These are phyloP conservation scores for Raffaelea deltoideospora DNA, from an alignment of 2,329 filamentous ascomycete species.

Conservation along the genomic window DNA sequence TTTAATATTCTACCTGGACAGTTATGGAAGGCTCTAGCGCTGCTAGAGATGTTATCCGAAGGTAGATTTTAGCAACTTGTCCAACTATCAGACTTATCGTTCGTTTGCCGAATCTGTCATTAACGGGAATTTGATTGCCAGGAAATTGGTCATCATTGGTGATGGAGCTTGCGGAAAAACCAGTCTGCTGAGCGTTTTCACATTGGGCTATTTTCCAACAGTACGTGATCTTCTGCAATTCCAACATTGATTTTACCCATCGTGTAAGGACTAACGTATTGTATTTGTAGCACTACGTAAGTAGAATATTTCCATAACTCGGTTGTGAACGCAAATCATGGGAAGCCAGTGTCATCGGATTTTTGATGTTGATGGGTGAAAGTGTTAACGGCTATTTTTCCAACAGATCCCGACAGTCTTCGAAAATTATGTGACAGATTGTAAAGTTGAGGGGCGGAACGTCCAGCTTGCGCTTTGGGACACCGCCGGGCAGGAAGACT, in stretches of 20 bases:
- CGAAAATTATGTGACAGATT: conserved; percentile 99
- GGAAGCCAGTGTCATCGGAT: no score
- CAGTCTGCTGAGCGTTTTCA: conserved; percentile 92
- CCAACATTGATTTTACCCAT: not conserved
- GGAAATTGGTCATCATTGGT: conserved; percentile 93
- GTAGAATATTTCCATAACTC: conserved; percentile 12
- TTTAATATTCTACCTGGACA: no score
- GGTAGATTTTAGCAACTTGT: conserved; percentile 11
- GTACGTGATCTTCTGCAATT: conserved; percentile 40
- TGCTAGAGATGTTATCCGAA: conserved; percentile 22
- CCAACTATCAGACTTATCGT: not conserved
- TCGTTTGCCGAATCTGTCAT: not conserved
- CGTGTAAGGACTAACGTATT: no score
- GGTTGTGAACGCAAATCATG: no score
- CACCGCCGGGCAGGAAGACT: conserved; percentile 98
- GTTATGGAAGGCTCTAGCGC: conserved; percentile 19
- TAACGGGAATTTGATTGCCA: conserved; percentile 28
- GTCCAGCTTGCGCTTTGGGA: conserved; percentile 97
- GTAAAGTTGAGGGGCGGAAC: conserved; percentile 94
- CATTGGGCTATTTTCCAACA: conserved; percentile 91
- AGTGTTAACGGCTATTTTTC: no score
- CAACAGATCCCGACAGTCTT: conserved; percentile 85
- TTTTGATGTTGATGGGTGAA: no score
- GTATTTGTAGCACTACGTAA: conserved; percentile 40
- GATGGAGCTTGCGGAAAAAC: conserved; percentile 98